A percentile compares a stretch with the other conserved stretches of the same genome.
Conservation (phyloP, 2,329 filamentous ascomycete genomes). For the Talaromyces sp. region DNA sequence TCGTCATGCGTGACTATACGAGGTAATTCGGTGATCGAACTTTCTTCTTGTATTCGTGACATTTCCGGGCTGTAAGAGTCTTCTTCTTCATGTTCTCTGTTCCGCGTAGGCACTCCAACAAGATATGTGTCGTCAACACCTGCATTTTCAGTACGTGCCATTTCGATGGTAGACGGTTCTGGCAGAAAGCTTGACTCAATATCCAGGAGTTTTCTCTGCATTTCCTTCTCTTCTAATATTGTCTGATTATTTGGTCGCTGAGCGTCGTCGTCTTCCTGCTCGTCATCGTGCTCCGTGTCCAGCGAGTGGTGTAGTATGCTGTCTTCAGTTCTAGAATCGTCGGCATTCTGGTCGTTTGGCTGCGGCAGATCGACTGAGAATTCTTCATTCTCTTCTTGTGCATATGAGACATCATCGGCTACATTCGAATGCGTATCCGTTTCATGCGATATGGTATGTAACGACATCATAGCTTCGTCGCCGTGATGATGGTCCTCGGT, state of each 20-base stretch:
- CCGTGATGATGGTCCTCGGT: not conserved
- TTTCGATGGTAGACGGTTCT: constrained; percentile 45
- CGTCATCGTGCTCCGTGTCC: constrained; percentile 15
- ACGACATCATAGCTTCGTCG: not conserved
- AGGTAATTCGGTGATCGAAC: not conserved
- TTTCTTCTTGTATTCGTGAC: constrained; percentile 15
- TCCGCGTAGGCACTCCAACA: constrained; percentile 30
- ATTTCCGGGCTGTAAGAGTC: constrained; percentile 24
- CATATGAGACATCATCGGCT: not conserved
- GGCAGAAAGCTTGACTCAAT: constrained; percentile 61
- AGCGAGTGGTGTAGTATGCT: constrained; percentile 4
- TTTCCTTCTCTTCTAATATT: constrained; percentile 52
- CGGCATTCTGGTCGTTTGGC: not conserved
- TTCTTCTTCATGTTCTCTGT: not conserved
- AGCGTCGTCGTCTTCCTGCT: constrained; percentile 22
- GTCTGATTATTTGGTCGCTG: constrained; percentile 36
- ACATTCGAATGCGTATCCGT: not conserved
- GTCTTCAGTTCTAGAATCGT: not conserved
- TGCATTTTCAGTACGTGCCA: constrained; percentile 24
- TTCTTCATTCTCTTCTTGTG: not conserved
- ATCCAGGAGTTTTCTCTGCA: constrained; percentile 56
- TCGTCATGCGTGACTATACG: constrained; percentile 16
- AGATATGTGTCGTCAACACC: constrained; percentile 43
- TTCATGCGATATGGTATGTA: not conserved
- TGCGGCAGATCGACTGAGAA: not conserved